These are phyloP conservation scores for Poteriospumella lacustris DNA, from an alignment of 108 stramenopile genomes.

Conservation along the genomic window DNA sequence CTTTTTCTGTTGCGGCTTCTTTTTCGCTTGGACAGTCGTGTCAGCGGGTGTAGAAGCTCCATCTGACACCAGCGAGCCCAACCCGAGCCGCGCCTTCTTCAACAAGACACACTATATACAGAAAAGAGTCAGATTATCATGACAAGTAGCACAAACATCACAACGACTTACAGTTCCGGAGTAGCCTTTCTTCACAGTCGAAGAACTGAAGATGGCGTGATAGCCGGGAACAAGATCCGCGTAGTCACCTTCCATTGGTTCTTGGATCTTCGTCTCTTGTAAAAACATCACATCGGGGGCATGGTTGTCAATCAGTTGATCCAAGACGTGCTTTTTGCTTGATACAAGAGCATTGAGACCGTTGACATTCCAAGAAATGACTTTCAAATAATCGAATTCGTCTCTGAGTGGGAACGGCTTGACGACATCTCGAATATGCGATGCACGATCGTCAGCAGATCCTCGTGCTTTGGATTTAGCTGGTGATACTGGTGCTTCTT, in stretches of 20 bases:
- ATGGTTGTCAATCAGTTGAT: constrained; percentile 56
- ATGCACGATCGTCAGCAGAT: too few relatives aligned
- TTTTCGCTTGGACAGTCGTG: too few relatives aligned
- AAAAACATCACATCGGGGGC: constrained; percentile 75
- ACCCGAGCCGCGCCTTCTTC: too few relatives aligned
- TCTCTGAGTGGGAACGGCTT: too few relatives aligned
- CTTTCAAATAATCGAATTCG: constrained; percentile 58
- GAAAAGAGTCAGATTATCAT: too few relatives aligned
- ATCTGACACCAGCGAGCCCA: too few relatives aligned
- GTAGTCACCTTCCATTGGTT: constrained; percentile 55
- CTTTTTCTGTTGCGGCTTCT: constrained; percentile 31
- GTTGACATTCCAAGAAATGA: constrained; percentile 85
- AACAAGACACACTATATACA: too few relatives aligned
- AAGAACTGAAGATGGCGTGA: constrained; percentile 73
- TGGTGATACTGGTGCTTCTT: too few relatives aligned
- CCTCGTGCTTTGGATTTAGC: too few relatives aligned
- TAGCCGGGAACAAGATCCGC: constrained; percentile 69
- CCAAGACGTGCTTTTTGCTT: constrained; percentile 63
- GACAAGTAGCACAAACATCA: too few relatives aligned
- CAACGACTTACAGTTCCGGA: constrained; percentile 73
- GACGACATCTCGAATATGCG: too few relatives aligned
- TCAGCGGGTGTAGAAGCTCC: too few relatives aligned
- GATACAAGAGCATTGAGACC: constrained; percentile 72
- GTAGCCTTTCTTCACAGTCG: constrained; percentile 88
- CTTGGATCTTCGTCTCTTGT: constrained; percentile 84